Base-by-base conservation (phyloP, 371 early-diverging fungal genomes). In the Mucor indicus region DNA sequence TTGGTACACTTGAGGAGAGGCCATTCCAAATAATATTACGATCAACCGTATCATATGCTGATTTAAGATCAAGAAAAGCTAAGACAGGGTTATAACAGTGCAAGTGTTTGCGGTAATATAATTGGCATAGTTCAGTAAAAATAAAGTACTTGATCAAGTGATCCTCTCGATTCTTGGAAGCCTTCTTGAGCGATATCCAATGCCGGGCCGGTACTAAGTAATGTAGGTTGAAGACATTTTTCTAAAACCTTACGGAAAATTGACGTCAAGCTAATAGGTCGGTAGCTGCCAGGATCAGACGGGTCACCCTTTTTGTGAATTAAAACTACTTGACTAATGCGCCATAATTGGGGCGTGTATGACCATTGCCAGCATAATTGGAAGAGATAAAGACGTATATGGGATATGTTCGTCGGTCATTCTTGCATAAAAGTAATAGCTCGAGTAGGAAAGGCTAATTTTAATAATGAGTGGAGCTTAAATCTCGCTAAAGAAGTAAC, bases 41-140 rank as follows among this genome's bases (percentile, higher is more conserved):
- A 22, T 60, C 60, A 9, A 53, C 50, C 0, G 54, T 53, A 29
- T 60, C 60, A 23, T 60, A 60, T 2, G 60, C 60, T n/a, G 48
- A 37, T 37, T 60, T 53, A 16, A 60, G 54, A 27, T 60, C 54
- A 0, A 60, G 39, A 17, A 50, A 60, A 4, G 55, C 55, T 1
- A 52, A 22, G 3, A 39, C 41, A 2, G 60, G 54, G 25, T 44
- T 2, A 9, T 1, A 5, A 9, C 23, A n/a, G n/a, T n/a, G n/a
- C n/a, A n/a, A 22, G 37, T 20, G 32, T 8, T 38, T 13, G 12
- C 17, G 42, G 0, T 27, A 21, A 5, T 35, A 17, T 1, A 9
- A 19, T 6, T 1, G 4, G 31, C 51, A 51, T 12, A 33, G 22
- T 58, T 61, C 59, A 30, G 51, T 8, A n/a, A 0, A 51, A 48